A percentile compares a stretch with the other conserved stretches of the same genome.
phyloP scores from a whole-genome alignment of 192 early-diverging fungal species.

The Backusella tuberculispora region DNA sequence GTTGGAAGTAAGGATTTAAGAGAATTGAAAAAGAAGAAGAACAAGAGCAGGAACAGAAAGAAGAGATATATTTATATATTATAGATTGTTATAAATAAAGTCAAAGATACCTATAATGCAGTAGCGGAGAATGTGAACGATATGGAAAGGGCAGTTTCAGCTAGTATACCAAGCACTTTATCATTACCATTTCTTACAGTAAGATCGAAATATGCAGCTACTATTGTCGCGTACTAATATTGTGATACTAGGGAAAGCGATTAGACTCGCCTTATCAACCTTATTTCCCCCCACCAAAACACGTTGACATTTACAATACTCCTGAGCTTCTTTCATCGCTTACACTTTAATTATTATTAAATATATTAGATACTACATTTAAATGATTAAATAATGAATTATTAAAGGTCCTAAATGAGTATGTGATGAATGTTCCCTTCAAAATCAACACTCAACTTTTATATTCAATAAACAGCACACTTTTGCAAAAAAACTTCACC shows the following conservation, averaged over 20 bases:
- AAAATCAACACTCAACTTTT: no score
- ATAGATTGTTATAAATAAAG: conserved; percentile 19
- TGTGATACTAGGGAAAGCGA: background rate
- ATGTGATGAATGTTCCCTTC: no score
- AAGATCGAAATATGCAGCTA: background rate
- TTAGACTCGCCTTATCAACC: conserved; percentile 7
- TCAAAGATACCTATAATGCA: conserved; percentile 27
- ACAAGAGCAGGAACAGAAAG: background rate
- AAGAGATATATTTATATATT: background rate
- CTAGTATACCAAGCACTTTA: background rate
- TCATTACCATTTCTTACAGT: conserved; percentile 13
- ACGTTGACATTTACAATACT: conserved; percentile 23
- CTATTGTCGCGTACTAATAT: background rate
- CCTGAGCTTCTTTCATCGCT: background rate
- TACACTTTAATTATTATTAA: conserved; percentile 33
- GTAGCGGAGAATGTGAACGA: conserved; percentile 25
- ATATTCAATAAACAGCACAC: no score
- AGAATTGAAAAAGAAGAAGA: background rate
- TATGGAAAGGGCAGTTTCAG: conserved; percentile 20
- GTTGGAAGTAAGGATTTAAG: conserved; percentile 19
- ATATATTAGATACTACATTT: no score
- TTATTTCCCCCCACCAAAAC: conserved; percentile 25
- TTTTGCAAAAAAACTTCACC: no score
- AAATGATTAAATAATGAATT: no score
- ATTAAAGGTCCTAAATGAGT: no score